Conservation (phyloP, 805 yeast genomes). For the Monosporozyma siamensis region DNA sequence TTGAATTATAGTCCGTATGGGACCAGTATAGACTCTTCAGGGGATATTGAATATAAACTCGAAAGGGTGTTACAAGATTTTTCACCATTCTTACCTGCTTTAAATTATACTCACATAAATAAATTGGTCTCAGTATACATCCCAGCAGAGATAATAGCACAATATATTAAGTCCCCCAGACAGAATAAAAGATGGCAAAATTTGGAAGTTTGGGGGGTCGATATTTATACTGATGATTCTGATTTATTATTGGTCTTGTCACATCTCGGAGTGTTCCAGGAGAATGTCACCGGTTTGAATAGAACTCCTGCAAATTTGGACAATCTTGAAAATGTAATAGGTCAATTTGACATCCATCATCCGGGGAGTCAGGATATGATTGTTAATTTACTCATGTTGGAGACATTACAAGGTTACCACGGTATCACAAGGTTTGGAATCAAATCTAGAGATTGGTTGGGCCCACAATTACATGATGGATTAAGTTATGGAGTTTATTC, state of each 20-base stretch:
- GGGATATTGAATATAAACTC: no score
- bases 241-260: conserved; percentile 66
- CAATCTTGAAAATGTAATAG: conserved; percentile 26
- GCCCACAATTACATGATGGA: conserved; percentile 58
- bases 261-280: conserved; percentile 55
- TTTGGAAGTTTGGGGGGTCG: conserved; percentile 79
- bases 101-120: conserved; percentile 15
- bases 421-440: conserved; percentile 64
- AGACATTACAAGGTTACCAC: conserved; percentile 51
- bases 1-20: conserved; percentile 18
- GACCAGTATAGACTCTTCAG: neutral
- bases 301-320: conserved; percentile 36
- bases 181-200: conserved; percentile 34
- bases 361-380: conserved; percentile 24
- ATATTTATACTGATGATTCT: conserved; percentile 88
- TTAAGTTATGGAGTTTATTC: conserved; percentile 54
- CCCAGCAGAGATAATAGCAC: conserved; percentile 14
- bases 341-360: conserved; percentile 15
- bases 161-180: conserved; percentile 13
- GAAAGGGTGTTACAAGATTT: neutral
- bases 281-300: conserved; percentile 17
- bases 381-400: conserved; percentile 43
- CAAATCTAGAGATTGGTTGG: conserved; percentile 65
- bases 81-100: conserved; percentile 21
- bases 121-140: conserved; percentile 17